Base-by-base conservation (phyloP, 345 rosid species). In the Rubroshorea leprosula region DNA sequence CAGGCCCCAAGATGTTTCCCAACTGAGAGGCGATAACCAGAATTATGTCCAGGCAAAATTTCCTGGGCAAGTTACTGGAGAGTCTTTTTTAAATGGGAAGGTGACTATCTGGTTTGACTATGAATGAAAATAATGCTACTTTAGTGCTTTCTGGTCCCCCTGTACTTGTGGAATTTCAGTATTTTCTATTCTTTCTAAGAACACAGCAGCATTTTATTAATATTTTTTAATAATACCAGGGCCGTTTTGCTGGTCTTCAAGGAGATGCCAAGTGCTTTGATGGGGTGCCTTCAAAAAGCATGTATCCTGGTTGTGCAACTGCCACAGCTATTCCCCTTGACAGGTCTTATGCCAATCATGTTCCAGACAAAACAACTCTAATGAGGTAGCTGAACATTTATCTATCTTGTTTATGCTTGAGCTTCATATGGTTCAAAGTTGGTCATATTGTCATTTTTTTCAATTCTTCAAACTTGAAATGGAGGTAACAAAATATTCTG, bases 351-450 rank as follows among this genome's bases (percentile, higher is more conserved):
- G 71, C 62, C 63, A 64, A 52, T 69, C 49, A 48, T 63, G 57
- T 76, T 45, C 71, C 74, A 63, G 62, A 67, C 69, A 75, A 70
- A 72, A 66, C 70, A 39, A 63, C 70, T 67, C 63, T 77, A 23
- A 68, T 82, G 41, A 90, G 96, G 96, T 87, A 80, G 65, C 65
- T 52, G n/a, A 55, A 54, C 51, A 29, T 27, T 46, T 48, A 46
- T 25, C 12, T 54, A 12, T 49, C 49, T 6, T 17, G 38, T 20
- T 16, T 20, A 55, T 39, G 38, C 23, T 57, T 63, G 49, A 20
- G n/a, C n/a, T n/a, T n/a, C n/a, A n/a, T n/a, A n/a, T n/a, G n/a
- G n/a, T n/a, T n/a, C n/a, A n/a, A n/a, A n/a, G n/a, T n/a, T n/a
- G n/a, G n/a, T n/a, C n/a, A n/a, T n/a, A n/a, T n/a, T n/a, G n/a